phyloP scores from a whole-genome alignment of 345 rosid genomes.

The Pelargonium nanum region DNA sequence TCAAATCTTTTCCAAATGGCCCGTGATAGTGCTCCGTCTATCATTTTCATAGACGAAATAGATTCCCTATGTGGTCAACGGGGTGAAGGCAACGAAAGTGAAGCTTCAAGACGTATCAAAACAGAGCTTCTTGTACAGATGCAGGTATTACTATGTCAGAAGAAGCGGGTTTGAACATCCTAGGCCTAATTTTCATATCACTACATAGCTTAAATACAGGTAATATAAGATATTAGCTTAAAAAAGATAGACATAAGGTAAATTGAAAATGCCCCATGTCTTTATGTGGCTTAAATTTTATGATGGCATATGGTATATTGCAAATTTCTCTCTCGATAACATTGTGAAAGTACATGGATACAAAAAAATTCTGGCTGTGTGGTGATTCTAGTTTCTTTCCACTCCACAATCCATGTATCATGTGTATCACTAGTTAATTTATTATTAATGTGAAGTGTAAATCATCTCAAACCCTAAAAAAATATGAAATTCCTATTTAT shows the following conservation, averaged over 20 bases:
- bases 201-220: neutral
- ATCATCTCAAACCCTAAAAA: neutral
- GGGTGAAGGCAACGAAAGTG: constrained; percentile 94
- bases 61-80: constrained; percentile 89
- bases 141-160: constrained; percentile 48
- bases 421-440: too few relatives aligned
- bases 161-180: neutral
- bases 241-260: too few relatives aligned
- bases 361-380: neutral
- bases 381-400: neutral
- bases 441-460: neutral
- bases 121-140: constrained; percentile 97
- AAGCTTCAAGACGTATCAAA: constrained; percentile 93
- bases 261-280: neutral
- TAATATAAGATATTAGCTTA: too few relatives aligned
- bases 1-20: constrained; percentile 92
- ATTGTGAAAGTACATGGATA: neutral
- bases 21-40: constrained; percentile 90
- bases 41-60: constrained; percentile 86
- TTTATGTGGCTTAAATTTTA: neutral
- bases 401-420: too few relatives aligned
- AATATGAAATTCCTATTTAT: neutral
- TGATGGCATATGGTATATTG: neutral
- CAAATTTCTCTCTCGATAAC: neutral
- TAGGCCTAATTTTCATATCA: neutral